phyloP scores from a whole-genome alignment of 306 rosid genomes.

The Luffa aegyptiaca region DNA sequence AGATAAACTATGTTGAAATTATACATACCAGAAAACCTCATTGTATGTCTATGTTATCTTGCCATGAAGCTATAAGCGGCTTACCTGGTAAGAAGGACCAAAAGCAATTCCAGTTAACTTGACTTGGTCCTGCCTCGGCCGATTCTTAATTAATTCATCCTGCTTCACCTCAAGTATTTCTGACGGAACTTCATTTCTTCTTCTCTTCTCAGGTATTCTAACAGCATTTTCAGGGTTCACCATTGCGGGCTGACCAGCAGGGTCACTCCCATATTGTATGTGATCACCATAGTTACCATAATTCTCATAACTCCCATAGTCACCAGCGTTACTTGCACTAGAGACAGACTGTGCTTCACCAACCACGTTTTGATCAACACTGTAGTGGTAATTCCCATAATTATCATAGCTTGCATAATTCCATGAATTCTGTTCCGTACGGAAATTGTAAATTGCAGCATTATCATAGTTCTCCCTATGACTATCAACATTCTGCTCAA shows the following conservation, averaged over 20 bases:
- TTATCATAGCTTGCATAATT: constrained; percentile 16
- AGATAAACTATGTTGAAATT: background rate
- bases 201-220: constrained; percentile 49
- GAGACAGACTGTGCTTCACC: constrained; percentile 27
- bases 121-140: constrained; percentile 84
- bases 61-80: background rate
- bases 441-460: constrained; percentile 19
- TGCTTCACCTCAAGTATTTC: constrained; percentile 87
- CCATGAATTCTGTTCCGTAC: constrained; percentile 30
- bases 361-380: constrained; percentile 23
- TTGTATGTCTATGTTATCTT: background rate
- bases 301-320: constrained; percentile 23
- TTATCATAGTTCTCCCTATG: constrained; percentile 5
- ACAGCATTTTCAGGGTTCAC: constrained; percentile 16
- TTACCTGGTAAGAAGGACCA: constrained; percentile 89
- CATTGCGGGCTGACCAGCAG: constrained; percentile 25
- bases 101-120: constrained; percentile 81
- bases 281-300: constrained; percentile 29
- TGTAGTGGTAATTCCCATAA: constrained; percentile 31
- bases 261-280: constrained; percentile 33
- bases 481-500: constrained; percentile 1
- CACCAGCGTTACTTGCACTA: constrained; percentile 15
- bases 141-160: constrained; percentile 82
- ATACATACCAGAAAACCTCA: background rate
- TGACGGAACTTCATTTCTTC: constrained; percentile 58